phyloP scores from a whole-genome alignment of 345 rosid species.

The Bretschneidera sinensis region DNA sequence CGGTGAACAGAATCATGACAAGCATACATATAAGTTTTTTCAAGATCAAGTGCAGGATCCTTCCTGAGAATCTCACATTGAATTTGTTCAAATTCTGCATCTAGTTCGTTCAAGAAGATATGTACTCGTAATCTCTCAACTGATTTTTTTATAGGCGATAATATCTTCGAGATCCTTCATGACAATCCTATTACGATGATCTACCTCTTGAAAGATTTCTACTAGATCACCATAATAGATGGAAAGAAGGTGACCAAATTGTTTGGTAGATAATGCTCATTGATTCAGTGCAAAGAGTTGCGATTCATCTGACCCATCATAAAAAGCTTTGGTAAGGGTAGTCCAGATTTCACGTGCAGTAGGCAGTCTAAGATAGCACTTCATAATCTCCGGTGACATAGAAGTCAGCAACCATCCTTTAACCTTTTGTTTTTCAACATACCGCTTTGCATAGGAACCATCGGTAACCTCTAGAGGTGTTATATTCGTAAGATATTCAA shows the following conservation, averaged over 20 bases:
- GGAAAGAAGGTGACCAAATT: neutral
- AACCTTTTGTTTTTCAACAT: no score
- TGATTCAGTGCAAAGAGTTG: neutral
- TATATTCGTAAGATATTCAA: no score
- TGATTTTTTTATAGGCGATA: neutral
- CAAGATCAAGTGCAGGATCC: neutral
- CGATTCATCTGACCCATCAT: neutral
- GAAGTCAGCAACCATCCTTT: no score
- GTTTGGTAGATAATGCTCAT: neutral
- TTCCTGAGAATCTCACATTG: neutral
- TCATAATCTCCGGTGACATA: no score
- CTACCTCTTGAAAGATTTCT: constrained; percentile 2
- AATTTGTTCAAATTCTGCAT: constrained; percentile 1
- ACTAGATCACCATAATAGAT: constrained; percentile 2
- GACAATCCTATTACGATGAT: neutral
- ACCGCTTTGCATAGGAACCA: no score
- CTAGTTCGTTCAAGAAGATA: constrained; percentile 3
- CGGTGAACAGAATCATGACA: no score
- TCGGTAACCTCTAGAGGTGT: no score
- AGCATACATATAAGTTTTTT: neutral
- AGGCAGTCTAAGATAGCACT: no score
- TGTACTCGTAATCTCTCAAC: constrained; percentile 8
- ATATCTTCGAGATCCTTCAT: constrained; percentile 15
- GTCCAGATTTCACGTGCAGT: no score
- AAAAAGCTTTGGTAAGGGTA: no score